Base-by-base conservation (phyloP, 73 alveolate species). In the Breviolum minutum region DNA sequence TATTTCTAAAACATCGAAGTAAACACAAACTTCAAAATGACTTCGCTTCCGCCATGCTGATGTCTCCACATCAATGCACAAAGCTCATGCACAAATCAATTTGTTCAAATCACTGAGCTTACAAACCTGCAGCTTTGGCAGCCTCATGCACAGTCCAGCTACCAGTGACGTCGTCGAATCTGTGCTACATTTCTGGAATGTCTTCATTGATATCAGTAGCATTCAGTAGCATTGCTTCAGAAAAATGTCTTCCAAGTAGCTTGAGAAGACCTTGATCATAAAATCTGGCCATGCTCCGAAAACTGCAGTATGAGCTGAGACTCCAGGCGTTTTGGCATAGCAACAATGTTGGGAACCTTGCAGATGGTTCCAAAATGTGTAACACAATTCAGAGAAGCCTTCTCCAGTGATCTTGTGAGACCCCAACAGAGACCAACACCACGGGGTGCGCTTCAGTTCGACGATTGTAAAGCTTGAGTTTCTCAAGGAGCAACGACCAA, bases 41-140 rank as follows among this genome's bases (percentile, higher is more conserved):
- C 5, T 40, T 3, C 3, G 54, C 54, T 40, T 40, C 54, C 54
- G 54, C 54, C 54, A 40, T 40, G n/a, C n/a, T n/a, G 54, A 40
- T 40, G 54, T 40, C 54, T 40, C 3, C 54, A 40, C 54, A 40
- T 40, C 54, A 2, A 40, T 40, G 54, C 54, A 3, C 54, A 40
- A 3, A 3, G 54, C 54, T 40, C 54, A 40, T 40, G 54, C 54
- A 40, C 77, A 68, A 22, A 68, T 22, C n/a, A 17, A 22, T 68
- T 22, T 4, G 77, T 22, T 2, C 1, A 14, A 14, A 17, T 22
- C 77, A 68, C 77, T 68, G 77, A 17, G 77, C 77, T 68, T 4
- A 22, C 89, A 13, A 27, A 61, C 92, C 92, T 83, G 92, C 92
- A 83, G 16, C 92, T 83, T 83, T 83, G 92, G 92, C 92, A 83